Evolutionary conservation across 1,284 basidiomycete genomes (phyloP).

Genomic region (Apiotrichum brassicae): DNA sequence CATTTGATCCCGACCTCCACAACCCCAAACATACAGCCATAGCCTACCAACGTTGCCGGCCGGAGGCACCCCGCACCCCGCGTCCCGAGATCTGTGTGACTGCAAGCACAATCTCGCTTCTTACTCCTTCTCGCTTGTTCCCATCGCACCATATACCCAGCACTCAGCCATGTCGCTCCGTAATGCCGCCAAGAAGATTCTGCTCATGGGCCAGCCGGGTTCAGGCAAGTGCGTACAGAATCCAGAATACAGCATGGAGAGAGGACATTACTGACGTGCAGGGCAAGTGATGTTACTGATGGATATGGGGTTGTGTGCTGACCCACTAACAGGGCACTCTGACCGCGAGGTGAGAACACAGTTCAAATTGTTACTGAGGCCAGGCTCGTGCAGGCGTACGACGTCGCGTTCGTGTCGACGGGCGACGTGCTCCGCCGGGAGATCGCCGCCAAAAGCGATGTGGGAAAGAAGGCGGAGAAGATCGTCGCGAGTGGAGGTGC

Average conservation of each 20-base stretch:
- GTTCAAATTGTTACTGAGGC: too few relatives aligned
- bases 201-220: slow-evolving; percentile 47
- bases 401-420: slow-evolving; percentile 44
- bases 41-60: too few relatives aligned
- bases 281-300: not conserved
- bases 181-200: slow-evolving; percentile 3
- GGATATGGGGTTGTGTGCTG: not conserved
- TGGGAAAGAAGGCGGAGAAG: slow-evolving; percentile 41
- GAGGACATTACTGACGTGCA: not conserved
- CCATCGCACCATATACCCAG: not conserved
- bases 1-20: too few relatives aligned
- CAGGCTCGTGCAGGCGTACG: slow-evolving; percentile 43
- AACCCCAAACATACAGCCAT: too few relatives aligned
- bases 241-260: too few relatives aligned
- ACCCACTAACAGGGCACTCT: slow-evolving; percentile 32
- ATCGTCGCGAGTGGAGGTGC: slow-evolving; percentile 43
- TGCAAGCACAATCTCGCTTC: not conserved
- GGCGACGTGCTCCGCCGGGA: slow-evolving; percentile 47
- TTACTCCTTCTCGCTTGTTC: not conserved
- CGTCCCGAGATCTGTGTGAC: too few relatives aligned
- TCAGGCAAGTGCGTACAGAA: slow-evolving; percentile 36
- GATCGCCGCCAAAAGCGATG: slow-evolving; percentile 38
- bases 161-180: not conserved
- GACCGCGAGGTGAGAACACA: slow-evolving; percentile 35
- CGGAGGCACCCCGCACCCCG: too few relatives aligned